phyloP scores from a whole-genome alignment of 257 asterid genomes.

The Solanum appendiculatum region DNA sequence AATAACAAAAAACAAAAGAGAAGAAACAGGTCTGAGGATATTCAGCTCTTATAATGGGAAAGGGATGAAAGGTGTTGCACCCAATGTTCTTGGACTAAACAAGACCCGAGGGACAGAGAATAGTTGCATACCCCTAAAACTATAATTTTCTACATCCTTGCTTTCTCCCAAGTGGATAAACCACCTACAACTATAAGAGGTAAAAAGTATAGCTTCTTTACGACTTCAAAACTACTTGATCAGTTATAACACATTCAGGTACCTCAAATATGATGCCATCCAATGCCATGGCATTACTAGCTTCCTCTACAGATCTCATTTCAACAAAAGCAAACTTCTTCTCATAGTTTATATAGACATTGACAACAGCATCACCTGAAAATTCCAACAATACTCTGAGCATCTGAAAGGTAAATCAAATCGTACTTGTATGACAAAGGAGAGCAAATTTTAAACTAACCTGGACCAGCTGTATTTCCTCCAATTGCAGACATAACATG shows the following conservation, averaged over 20 bases:
- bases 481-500: conserved; percentile 95
- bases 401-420: not conserved
- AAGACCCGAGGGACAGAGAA: not conserved
- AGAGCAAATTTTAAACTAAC: conserved; percentile 21
- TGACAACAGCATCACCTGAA: conserved; percentile 96
- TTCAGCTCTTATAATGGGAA: not conserved
- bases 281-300: conserved; percentile 96
- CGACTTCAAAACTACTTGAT: not conserved
- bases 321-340: conserved; percentile 96
- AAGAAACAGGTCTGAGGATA: not conserved
- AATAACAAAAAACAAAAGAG: not conserved
- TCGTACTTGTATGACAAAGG: not conserved
- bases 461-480: conserved; percentile 97
- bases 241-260: not conserved
- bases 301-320: conserved; percentile 98
- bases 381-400: not conserved
- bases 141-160: not conserved
- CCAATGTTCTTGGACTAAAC: not conserved
- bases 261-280: conserved; percentile 98
- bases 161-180: not conserved
- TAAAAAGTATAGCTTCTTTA: not conserved
- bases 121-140: not conserved
- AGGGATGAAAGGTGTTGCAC: not conserved
- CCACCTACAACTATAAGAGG: not conserved
- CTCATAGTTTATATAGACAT: conserved; percentile 89